phyloP scores from a whole-genome alignment of 805 yeast species.

The Candida cerambycidarum region DNA sequence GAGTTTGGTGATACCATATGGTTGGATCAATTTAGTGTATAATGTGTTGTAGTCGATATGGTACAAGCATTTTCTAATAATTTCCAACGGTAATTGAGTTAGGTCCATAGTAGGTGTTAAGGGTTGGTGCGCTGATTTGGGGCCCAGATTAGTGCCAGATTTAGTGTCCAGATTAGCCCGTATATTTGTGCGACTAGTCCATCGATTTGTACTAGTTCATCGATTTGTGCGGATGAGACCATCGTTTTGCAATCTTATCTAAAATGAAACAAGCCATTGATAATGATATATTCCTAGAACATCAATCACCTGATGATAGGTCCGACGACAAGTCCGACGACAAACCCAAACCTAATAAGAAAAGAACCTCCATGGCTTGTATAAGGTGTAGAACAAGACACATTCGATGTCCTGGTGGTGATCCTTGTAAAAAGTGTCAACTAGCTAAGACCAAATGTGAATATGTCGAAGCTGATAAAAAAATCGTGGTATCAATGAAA shows the following conservation, averaged over 20 bases:
- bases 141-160: too few relatives aligned
- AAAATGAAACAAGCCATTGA: too few relatives aligned
- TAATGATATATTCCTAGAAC: too few relatives aligned
- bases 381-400: constrained; percentile 70
- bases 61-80: not conserved
- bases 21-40: constrained; percentile 2
- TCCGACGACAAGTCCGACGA: too few relatives aligned
- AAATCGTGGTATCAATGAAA: constrained; percentile 70
- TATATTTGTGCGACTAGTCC: too few relatives aligned
- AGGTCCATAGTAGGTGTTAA: not conserved
- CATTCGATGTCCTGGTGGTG: constrained; percentile 75
- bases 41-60: not conserved
- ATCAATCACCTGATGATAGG: too few relatives aligned
- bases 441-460: constrained; percentile 61
- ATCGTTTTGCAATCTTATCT: too few relatives aligned
- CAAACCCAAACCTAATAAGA: constrained; percentile 11
- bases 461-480: constrained; percentile 69
- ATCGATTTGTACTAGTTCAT: too few relatives aligned
- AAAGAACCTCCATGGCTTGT: constrained; percentile 49
- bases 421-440: constrained; percentile 66
- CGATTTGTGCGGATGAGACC: too few relatives aligned
- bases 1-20: not conserved
- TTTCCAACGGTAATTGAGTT: constrained; percentile 1
- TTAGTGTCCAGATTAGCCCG: too few relatives aligned
- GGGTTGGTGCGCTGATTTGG: too few relatives aligned